Evolutionary conservation across 352 stramenopile genomes (phyloP).

Genomic region (Phytophthora palmivora): DNA sequence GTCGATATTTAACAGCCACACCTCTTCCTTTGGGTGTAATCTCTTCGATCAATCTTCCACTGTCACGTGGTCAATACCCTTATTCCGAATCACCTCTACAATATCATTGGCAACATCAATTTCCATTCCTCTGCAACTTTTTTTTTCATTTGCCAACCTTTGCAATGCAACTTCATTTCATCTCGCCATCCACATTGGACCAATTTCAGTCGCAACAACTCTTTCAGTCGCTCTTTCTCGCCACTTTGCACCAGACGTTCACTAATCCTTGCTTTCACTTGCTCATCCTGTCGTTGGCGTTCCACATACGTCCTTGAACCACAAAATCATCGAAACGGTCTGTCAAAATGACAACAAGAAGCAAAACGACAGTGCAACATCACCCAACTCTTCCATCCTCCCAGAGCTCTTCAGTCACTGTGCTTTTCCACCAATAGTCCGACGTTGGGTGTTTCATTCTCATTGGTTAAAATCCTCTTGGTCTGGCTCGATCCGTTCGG

Average conservation of each 20-base stretch:
- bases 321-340: conserved; percentile 20
- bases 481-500: conserved; percentile 40
- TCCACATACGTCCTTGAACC: conserved; percentile 54
- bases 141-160: conserved; percentile 48
- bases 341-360: conserved; percentile 7
- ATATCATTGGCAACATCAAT: neutral
- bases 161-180: conserved; percentile 91
- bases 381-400: conserved; percentile 46
- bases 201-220: conserved; percentile 86
- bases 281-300: conserved; percentile 69
- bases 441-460: neutral
- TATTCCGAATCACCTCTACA: conserved; percentile 93
- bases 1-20: conserved; percentile 27
- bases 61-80: conserved; percentile 95
- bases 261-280: conserved; percentile 81
- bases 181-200: conserved; percentile 93
- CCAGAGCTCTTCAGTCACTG: conserved; percentile 3
- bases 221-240: conserved; percentile 92
- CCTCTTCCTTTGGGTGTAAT: conserved; percentile 90
- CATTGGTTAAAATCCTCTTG: conserved; percentile 24
- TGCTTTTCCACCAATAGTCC: conserved; percentile 36
- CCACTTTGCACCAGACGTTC: conserved; percentile 90
- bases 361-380: conserved; percentile 12
- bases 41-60: conserved; percentile 95
- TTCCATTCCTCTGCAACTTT: neutral